Evolutionary conservation across 2,329 filamentous ascomycete species (phyloP), one percentile per base, ranked within the genome.

Genomic region (Zymoseptoria ardabiliae): DNA sequence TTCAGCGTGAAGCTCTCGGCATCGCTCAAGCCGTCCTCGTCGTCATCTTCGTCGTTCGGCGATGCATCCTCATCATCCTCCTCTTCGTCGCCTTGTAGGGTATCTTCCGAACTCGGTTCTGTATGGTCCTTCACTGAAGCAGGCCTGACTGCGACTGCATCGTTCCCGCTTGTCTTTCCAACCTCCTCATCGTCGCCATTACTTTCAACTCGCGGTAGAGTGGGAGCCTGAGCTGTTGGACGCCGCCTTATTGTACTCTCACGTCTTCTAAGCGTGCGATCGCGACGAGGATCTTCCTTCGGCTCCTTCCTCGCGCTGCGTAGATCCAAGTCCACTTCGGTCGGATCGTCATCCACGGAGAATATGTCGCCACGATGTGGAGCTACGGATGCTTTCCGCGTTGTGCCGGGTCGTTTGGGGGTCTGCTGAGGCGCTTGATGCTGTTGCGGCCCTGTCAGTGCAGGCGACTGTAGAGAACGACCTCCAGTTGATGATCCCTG

Each of bases 1-100:
- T 95, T 96, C 68, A 99, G 82, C 0, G 94, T 99, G 73, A 99
- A 99, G 77, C 93, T 97, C 76, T 97, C 94, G 1, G 94, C 89
- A 68, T 97, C 94, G 73, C 93, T 97, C 55, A 92, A 70, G 60
- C 89, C 85, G 60, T 78, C 85, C 30, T 89, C 87, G 20, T 89
- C 88, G 9, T 88, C 85, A 50, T 82, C 83, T 19, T 66, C 66
- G 8, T 65, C 63, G 9, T 65, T 63, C 7, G 61, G 61, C 6
- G 67, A 80, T 17, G 82, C 82, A 41, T 75, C 73, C 64, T 77
- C 75, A 5, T 69, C 68, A 61, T 60, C 72, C 19, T 68, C 69
- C 53, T 72, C 71, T 23, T 73, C 69, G 8, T 51, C 73, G 19
- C 74, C 73, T 23, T 75, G 75, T 49, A 77, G 60, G 4, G 76